Percentiles rank a stretch among this genome's conserved stretches.
These are phyloP conservation scores for Fusarium tuaranense DNA, from an alignment of 2,329 filamentous ascomycete genomes.

Conservation along the genomic window DNA sequence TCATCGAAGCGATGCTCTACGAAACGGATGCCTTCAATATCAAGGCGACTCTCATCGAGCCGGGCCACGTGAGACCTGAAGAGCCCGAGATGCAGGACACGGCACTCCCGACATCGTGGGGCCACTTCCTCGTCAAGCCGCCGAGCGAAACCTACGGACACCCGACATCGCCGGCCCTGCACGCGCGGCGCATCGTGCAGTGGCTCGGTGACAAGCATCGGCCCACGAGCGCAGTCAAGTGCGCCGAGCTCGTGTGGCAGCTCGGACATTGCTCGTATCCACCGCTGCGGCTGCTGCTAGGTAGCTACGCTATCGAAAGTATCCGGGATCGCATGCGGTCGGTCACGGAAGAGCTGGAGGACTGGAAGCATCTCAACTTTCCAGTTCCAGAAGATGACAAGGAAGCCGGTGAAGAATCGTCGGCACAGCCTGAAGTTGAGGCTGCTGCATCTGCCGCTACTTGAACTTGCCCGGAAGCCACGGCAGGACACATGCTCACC, in stretches of 20 bases:
- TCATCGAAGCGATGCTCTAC: conserved; percentile 97
- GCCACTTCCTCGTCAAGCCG: conserved; percentile 91
- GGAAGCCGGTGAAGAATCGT: conserved; percentile 34
- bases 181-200: conserved; percentile 91
- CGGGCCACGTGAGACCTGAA: conserved; percentile 87
- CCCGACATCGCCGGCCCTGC: conserved; percentile 83
- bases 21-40: conserved; percentile 93
- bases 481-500: background rate
- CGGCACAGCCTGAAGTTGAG: conserved; percentile 13
- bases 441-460: conserved; percentile 19
- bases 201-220: conserved; percentile 90
- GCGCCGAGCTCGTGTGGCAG: conserved; percentile 94
- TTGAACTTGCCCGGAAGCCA: conserved; percentile 7
- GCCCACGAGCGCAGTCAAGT: conserved; percentile 92
- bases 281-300: conserved; percentile 85
- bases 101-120: conserved; percentile 79
- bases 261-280: conserved; percentile 95
- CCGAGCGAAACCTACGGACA: conserved; percentile 84
- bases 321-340: conserved; percentile 89
- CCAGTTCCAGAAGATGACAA: conserved; percentile 49
- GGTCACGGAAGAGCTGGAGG: conserved; percentile 94
- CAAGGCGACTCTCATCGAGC: conserved; percentile 93
- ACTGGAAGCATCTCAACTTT: conserved; percentile 90
- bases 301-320: conserved; percentile 95
- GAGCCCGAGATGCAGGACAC: conserved; percentile 71